phyloP scores from a whole-genome alignment of 441 rosid species.

The Dalechampia spathulata region DNA sequence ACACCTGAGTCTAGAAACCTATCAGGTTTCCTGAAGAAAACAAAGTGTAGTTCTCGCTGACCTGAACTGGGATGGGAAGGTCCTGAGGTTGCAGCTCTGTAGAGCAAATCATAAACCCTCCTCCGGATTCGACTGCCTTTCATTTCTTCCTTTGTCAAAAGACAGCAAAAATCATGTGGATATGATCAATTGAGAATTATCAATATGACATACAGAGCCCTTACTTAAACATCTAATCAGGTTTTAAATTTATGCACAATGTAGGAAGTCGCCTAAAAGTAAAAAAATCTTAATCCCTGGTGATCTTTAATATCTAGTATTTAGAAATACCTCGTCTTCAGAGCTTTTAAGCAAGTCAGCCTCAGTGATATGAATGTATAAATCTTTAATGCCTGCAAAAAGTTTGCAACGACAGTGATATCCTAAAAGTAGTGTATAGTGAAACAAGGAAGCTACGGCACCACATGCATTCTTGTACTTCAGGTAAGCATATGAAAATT shows the following conservation, averaged over 20 bases:
- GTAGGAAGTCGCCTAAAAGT: neutral
- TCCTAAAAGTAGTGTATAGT: constrained; percentile 6
- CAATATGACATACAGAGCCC: too few species aligned
- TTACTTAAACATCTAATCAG: too few species aligned
- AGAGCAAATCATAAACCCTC: constrained; percentile 76
- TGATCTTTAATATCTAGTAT: neutral
- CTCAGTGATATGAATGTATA: constrained; percentile 46
- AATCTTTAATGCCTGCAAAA: constrained; percentile 67
- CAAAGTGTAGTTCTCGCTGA: constrained; percentile 77
- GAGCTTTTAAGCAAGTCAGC: constrained; percentile 55
- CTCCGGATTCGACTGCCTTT: constrained; percentile 60
- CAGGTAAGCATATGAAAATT: too few species aligned
- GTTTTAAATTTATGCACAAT: too few species aligned
- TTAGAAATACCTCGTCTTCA: constrained; percentile 72
- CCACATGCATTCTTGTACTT: too few species aligned
- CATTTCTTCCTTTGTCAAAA: constrained; percentile 72
- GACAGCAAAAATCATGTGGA: constrained; percentile 11
- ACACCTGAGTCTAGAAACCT: constrained; percentile 56
- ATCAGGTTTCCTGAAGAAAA: constrained; percentile 76
- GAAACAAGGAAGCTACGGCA: neutral
- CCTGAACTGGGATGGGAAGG: constrained; percentile 38
- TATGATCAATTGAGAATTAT: constrained; percentile 20
- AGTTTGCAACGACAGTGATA: neutral
- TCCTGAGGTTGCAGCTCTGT: constrained; percentile 49
- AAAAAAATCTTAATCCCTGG: neutral